phyloP scores from a whole-genome alignment of 2,329 filamentous ascomycete species.

The Aplosporella prunicola region DNA sequence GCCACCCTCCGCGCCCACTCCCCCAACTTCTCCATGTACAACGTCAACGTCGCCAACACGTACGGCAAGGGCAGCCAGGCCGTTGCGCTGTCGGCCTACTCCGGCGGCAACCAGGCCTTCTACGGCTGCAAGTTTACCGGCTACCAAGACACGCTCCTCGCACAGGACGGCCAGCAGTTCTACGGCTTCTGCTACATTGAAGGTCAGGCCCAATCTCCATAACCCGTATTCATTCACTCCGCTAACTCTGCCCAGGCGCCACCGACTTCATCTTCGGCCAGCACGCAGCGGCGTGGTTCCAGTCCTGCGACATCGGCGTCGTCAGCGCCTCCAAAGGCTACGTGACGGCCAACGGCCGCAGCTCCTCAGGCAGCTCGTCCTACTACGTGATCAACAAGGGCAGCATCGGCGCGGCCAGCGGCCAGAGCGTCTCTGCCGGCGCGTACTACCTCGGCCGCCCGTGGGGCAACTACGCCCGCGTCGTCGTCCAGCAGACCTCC shows the following conservation, averaged over 20 bases:
- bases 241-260: constrained; percentile 24
- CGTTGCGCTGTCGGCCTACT: constrained; percentile 43
- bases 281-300: constrained; percentile 40
- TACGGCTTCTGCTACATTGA: constrained; percentile 47
- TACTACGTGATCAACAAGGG: constrained; percentile 47
- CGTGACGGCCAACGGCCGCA: constrained; percentile 18
- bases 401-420: constrained; percentile 30
- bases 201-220: constrained; percentile 19
- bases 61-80: constrained; percentile 27
- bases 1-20: constrained; percentile 36
- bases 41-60: constrained; percentile 45
- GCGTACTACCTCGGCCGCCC: constrained; percentile 41
- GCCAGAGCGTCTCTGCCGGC: constrained; percentile 23
- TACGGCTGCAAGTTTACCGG: constrained; percentile 45
- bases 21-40: constrained; percentile 47
- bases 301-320: constrained; percentile 14
- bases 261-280: constrained; percentile 50
- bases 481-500: constrained; percentile 38
- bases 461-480: constrained; percentile 38
- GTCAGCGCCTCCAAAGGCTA: constrained; percentile 10
- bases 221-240: no score
- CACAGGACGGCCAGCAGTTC: constrained; percentile 39
- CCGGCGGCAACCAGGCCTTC: constrained; percentile 40
- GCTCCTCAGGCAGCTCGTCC: constrained; percentile 20
- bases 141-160: constrained; percentile 42